Percentiles rank a stretch among this genome's conserved stretches.
These are phyloP conservation scores for Neofusicoccum parvum DNA, from an alignment of 2,329 filamentous ascomycete species.

Conservation along the genomic window DNA sequence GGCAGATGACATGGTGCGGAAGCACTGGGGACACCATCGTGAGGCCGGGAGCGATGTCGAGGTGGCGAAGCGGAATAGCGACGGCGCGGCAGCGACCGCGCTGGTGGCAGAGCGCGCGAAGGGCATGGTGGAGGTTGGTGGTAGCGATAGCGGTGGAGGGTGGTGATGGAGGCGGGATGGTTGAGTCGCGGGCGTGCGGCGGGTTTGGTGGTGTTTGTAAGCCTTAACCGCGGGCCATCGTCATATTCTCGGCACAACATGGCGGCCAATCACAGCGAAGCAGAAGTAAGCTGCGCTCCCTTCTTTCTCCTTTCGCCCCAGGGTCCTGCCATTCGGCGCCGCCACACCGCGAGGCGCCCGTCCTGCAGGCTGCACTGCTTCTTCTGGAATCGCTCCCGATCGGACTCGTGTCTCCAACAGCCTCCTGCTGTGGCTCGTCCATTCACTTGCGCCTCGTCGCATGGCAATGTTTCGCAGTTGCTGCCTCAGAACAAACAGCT, in stretches of 20 bases:
- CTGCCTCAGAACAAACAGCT: background rate
- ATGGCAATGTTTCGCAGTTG: too few species aligned
- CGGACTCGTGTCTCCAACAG: background rate
- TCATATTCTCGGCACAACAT: slow-evolving; percentile 4
- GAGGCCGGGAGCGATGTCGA: slow-evolving; percentile 28
- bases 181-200: slow-evolving; percentile 9
- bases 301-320: background rate
- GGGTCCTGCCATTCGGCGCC: background rate
- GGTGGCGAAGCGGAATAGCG: slow-evolving; percentile 24
- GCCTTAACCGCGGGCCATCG: slow-evolving; percentile 18
- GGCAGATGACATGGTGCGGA: slow-evolving; percentile 48
- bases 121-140: background rate
- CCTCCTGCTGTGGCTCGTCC: background rate
- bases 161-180: slow-evolving; percentile 9
- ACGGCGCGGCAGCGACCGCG: slow-evolving; percentile 7
- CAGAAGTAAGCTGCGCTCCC: background rate
- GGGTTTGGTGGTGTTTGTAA: slow-evolving; percentile 14
- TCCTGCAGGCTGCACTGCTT: background rate
- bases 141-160: background rate
- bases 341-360: background rate
- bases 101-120: slow-evolving; percentile 11
- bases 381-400: slow-evolving; percentile 10
- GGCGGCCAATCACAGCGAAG: slow-evolving; percentile 5
- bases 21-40: slow-evolving; percentile 46
- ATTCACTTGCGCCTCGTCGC: background rate